Conservation (phyloP, 805 yeast genomes). For the Wickerhamomyces alni region DNA sequence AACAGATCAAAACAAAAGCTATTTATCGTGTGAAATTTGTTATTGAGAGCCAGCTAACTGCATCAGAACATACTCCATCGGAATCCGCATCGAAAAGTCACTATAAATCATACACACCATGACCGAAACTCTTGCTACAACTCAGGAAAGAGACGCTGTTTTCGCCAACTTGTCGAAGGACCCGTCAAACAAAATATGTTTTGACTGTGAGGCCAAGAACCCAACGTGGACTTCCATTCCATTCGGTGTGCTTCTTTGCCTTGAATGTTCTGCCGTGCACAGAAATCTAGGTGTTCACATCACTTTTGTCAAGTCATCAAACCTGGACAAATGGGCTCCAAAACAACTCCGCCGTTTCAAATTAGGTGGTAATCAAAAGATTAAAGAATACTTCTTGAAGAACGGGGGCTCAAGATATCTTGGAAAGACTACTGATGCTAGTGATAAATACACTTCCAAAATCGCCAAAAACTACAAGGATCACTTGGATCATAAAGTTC, state of each 20-base stretch:
- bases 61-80: no score
- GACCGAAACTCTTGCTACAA: conserved; percentile 17
- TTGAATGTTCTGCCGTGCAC: conserved; percentile 94
- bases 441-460: conserved; percentile 71
- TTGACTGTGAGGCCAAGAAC: conserved; percentile 89
- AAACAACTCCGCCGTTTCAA: conserved; percentile 87
- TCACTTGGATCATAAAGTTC: conserved; percentile 65
- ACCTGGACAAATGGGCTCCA: conserved; percentile 91
- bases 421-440: conserved; percentile 51
- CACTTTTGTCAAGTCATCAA: conserved; percentile 88
- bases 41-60: no score
- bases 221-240: conserved; percentile 99
- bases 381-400: conserved; percentile 75
- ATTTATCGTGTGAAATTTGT: no score
- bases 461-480: conserved; percentile 79
- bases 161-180: conserved; percentile 31
- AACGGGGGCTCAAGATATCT: conserved; percentile 80
- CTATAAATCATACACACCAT: no score
- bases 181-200: conserved; percentile 78
- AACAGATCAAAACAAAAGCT: no score
- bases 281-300: conserved; percentile 95
- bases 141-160: conserved; percentile 17
- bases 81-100: no score
- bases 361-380: conserved; percentile 86
- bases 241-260: conserved; percentile 86